Base-by-base conservation (phyloP, 139 green algal species). In the Coelastrella sp. region DNA sequence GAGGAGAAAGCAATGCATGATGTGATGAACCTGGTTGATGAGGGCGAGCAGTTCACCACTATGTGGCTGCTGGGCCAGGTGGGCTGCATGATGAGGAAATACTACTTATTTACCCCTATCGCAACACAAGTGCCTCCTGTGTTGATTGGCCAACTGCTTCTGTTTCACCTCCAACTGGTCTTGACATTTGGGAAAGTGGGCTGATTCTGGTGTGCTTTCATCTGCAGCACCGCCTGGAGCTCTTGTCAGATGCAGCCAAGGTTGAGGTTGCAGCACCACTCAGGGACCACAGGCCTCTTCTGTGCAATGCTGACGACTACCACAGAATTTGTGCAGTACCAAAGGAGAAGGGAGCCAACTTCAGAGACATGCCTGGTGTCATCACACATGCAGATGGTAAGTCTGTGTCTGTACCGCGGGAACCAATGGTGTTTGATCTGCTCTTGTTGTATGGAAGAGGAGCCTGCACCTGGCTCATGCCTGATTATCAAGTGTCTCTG, bases 261-360 rank as follows among this genome's bases (percentile, higher is more conserved):
- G 61, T 66, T 49, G 25, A 20, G 17, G 27, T 24, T 8, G 59
- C 22, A 25, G 85, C 73, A 0, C 89, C 80, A 6, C 80, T 95
- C 82, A 80, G 92, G 11, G 94, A 96, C 90, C 95, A 97, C 90
- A 85, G 93, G 20, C 82, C 93, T 8, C 85, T 93, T 0, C 58
- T 85, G 22, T 90, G 78, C 89, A 92, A 93, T 58, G 85, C 89
- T 25, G 95, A 97, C 60, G 95, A 97, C 91, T 92, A 91, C 57
- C 35, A 90, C 65, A 93, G 95, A 25, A 95, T 96, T 85, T 75
- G 22, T n/a, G 66, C n/a, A 1, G 93, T 97, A 57, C 95, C 96
- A 8, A 65, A 27, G 6, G 57, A 90, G 35, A 91, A 91, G 86
- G 89, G 90, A 6, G 90, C 90, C 65, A 94, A 93, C 93, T 97